Evolutionary conservation across 768 basidiomycete genomes (phyloP), one percentile per base, ranked within the genome.

Genomic region (Pleurotus tuoliensis): DNA sequence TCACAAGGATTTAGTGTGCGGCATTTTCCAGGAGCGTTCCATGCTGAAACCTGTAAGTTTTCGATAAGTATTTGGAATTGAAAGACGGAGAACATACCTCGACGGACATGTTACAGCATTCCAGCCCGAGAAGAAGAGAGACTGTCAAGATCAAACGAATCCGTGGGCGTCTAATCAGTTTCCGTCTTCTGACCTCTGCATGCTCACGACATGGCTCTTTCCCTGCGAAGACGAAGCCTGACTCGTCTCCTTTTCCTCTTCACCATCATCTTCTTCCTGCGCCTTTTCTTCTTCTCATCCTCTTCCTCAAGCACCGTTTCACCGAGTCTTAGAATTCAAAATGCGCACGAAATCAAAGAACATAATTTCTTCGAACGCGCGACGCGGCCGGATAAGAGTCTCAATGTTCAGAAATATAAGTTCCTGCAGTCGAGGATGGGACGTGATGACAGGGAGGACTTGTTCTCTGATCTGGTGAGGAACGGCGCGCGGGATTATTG

Each of bases 381-480:
- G 50, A 81, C 80, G 1, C 72, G 78, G 1, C 70, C 76, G 15
- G 93, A 94, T 72, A 90, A 87, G 68, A 82, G 81, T 7, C 80
- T 98, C 39, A 95, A 98, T 77, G 88, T 92, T 12, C 91, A 94
- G 59, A 87, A 85, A 59, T 84, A 95, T 72, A 81, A 84, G 8
- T 98, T 97, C 67, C 69, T 98, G 41, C 97, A 98, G 73, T 80
- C 83, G 2, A 81, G 97, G 34, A 82, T 93, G 74, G 94, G 94
- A 1, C 77, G 96, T 58, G 96, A 98, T 65, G 85, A 89, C 62
- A 76, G 84, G 46, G 80, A 83, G 1, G 96, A 97, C 64, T 76
- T 98, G 52, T 84, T 98, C 61, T 81, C 84, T 47, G 79, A 82
- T 57, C 75, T 91, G 27, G 83, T 98, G 57, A 71, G 77, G 49